A percentile compares a stretch with the other conserved stretches of the same genome.
phyloP scores from a whole-genome alignment of 1,284 basidiomycete species.

The Rhodotorula sp. region DNA sequence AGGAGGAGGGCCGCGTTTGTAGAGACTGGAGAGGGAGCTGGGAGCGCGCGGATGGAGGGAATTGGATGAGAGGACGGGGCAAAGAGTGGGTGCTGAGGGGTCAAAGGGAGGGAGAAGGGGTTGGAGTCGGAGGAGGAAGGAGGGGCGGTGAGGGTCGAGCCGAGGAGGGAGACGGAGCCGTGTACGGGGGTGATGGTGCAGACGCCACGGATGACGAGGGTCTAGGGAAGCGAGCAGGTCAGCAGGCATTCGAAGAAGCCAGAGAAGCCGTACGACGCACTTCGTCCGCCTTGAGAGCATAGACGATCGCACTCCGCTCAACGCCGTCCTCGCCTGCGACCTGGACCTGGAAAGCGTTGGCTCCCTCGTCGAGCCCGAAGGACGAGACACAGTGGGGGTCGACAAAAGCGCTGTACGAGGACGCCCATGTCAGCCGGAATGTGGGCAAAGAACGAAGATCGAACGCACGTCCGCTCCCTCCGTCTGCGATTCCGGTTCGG shows the following conservation, averaged over 20 bases:
- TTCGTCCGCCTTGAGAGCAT: conserved; percentile 27
- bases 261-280: conserved; percentile 11
- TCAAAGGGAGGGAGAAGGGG: not conserved
- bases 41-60: conserved; percentile 55
- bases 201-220: conserved; percentile 34
- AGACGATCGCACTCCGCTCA: conserved; percentile 11
- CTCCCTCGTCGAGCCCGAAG: conserved; percentile 5
- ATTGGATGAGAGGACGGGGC: conserved; percentile 58
- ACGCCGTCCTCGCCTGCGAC: not conserved
- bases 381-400: conserved; percentile 29
- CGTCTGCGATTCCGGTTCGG: conserved; percentile 11
- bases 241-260: not conserved
- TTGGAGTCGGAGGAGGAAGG: not conserved
- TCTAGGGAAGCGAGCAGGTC: conserved; percentile 7
- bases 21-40: conserved; percentile 26
- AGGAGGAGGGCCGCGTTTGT: conserved; percentile 22
- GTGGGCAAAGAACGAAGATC: not conserved
- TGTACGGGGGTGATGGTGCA: conserved; percentile 26
- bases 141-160: conserved; percentile 8
- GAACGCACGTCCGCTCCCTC: conserved; percentile 30
- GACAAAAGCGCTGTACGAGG: conserved; percentile 24
- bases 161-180: conserved; percentile 28
- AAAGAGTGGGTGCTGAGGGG: conserved; percentile 16
- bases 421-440: not conserved
- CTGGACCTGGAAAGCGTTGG: conserved; percentile 5